phyloP scores from a whole-genome alignment of 768 basidiomycete genomes.

The Kockovaella imperatae region DNA sequence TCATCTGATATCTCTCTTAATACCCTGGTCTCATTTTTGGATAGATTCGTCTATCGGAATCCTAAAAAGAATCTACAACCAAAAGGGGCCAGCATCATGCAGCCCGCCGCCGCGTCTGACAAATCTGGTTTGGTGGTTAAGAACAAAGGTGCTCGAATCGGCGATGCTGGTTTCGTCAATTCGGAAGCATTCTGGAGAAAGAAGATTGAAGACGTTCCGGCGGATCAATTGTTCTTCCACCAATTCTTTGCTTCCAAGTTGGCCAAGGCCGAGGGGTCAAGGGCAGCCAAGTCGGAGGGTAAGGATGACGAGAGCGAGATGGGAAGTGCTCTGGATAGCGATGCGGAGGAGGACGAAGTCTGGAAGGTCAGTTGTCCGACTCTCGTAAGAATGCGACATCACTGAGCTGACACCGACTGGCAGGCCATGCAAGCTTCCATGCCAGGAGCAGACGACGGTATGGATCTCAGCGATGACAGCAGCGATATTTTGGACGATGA shows the following conservation, averaged over 20 bases:
- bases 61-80: slow-evolving; percentile 63
- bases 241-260: slow-evolving; percentile 73
- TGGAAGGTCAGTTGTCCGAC: slow-evolving; percentile 64
- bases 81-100: slow-evolving; percentile 88
- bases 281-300: slow-evolving; percentile 28
- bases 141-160: slow-evolving; percentile 60
- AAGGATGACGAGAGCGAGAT: slow-evolving; percentile 18
- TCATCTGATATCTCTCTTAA: slow-evolving; percentile 83
- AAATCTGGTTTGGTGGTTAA: slow-evolving; percentile 50
- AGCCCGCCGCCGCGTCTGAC: slow-evolving; percentile 70
- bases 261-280: slow-evolving; percentile 50
- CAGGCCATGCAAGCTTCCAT: slow-evolving; percentile 87
- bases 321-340: slow-evolving; percentile 29
- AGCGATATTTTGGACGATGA: slow-evolving; percentile 13
- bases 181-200: slow-evolving; percentile 65
- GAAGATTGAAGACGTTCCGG: slow-evolving; percentile 65
- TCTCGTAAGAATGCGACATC: neutral
- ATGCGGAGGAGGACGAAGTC: slow-evolving; percentile 58
- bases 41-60: slow-evolving; percentile 95
- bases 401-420: slow-evolving; percentile 6
- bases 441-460: slow-evolving; percentile 52
- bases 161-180: slow-evolving; percentile 54
- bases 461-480: slow-evolving; percentile 33
- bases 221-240: slow-evolving; percentile 89
- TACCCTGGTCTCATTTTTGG: slow-evolving; percentile 89